Base-by-base conservation (phyloP, 1,284 basidiomycete genomes). In the Ustilago loliicola region DNA sequence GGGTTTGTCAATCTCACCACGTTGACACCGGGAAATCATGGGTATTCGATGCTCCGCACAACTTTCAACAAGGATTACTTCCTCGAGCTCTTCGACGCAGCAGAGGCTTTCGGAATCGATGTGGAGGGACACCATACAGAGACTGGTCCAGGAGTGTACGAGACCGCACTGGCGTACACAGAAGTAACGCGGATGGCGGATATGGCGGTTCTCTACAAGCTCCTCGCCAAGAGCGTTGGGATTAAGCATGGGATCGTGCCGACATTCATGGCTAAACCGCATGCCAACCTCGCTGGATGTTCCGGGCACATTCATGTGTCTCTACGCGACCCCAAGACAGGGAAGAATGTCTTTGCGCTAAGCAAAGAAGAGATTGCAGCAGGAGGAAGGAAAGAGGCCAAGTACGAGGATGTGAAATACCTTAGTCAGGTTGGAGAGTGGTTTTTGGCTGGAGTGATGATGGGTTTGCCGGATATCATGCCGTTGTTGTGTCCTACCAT, bases 231-330 rank as follows among this genome's bases (percentile, higher is more conserved):
- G 88, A 95, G 93, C 75, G 87, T 96, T 3, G 96, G 96, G 0
- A 94, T 97, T 90, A 91, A 93, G 85, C 89, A 93, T 77, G 93
- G 93, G 9, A 90, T 99, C 61, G 90, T 94, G 54, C 96, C 96
- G 0, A 96, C 94, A 66, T 99, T 99, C 87, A 98, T 99, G 96
- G 96, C 96, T 0, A 98, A 98, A 83, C 96, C 96, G 25, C 96
- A 93, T 92, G 92, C 83, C 70, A 70, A 73, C 29, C 27, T 81
- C 53, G 53, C 84, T 59, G 78, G 79, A 7, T 69, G 73, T 57
- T 81, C 58, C 45, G 94, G 94, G 4, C 95, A 98, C 87, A 93
- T 94, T 3, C 96, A 98, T 84, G 93, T 98, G 54, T 96, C 94
- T 0, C 87, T 98, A 23, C 90, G 92, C 51, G 90, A 94, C 81